Conservation (phyloP, 2,329 filamentous ascomycete genomes). For the Zarea fungicola region DNA sequence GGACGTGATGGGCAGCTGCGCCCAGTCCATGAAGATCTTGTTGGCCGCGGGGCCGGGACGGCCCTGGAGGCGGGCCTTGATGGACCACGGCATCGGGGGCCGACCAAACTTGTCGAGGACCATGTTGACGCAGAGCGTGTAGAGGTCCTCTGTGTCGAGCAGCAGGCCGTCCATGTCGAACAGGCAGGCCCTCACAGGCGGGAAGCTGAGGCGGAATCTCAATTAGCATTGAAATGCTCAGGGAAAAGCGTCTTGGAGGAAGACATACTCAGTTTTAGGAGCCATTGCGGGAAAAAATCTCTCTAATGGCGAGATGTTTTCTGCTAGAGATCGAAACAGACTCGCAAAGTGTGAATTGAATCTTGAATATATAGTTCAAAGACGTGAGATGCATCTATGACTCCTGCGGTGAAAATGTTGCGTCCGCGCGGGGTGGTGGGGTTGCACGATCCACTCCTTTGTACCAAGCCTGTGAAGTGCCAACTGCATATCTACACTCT, state of each 20-base stretch:
- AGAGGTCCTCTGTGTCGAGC: slow-evolving; percentile 86
- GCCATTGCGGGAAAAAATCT: slow-evolving; percentile 31
- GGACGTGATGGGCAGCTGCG: slow-evolving; percentile 69
- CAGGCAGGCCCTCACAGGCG: slow-evolving; percentile 80
- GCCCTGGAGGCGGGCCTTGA: slow-evolving; percentile 80
- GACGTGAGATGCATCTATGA: not conserved
- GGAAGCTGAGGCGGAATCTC: slow-evolving; percentile 51
- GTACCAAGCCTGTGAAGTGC: too few relatives aligned
- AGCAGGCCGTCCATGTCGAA: slow-evolving; percentile 99
- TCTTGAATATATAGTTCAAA: not conserved
- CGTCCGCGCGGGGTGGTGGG: slow-evolving; percentile 3
- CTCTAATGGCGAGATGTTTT: too few relatives aligned
- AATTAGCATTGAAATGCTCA: not conserved
- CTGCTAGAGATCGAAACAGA: too few relatives aligned
- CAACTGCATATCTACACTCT: too few relatives aligned
- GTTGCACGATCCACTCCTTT: slow-evolving; percentile 2
- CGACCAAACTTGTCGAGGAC: slow-evolving; percentile 71
- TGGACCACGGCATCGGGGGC: slow-evolving; percentile 77
- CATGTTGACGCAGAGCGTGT: slow-evolving; percentile 77
- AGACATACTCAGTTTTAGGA: slow-evolving; percentile 39
- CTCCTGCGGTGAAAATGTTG: not conserved
- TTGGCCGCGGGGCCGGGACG: slow-evolving; percentile 50
- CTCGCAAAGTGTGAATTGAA: too few relatives aligned
- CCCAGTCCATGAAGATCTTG: slow-evolving; percentile 67
- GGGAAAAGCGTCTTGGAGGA: not conserved